These are phyloP conservation scores for Diplodia mutila DNA, from an alignment of 2,329 filamentous ascomycete genomes.

Conservation along the genomic window DNA sequence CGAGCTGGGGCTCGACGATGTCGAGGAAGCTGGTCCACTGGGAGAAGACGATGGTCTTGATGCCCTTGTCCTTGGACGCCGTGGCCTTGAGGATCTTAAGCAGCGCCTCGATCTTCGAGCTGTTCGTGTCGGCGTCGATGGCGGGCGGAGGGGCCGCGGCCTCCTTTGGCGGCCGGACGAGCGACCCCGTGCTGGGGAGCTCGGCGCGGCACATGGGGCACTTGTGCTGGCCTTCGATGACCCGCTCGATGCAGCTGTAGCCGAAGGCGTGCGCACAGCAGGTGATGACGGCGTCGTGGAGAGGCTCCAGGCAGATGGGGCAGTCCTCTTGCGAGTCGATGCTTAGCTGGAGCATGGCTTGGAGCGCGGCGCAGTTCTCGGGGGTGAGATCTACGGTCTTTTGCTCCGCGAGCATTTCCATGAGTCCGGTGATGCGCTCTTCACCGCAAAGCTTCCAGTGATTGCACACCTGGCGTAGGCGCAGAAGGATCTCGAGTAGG, in stretches of 20 bases:
- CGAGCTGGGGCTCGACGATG: slow-evolving; percentile 71
- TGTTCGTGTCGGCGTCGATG: slow-evolving; percentile 67
- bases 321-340: slow-evolving; percentile 85
- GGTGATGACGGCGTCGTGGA: slow-evolving; percentile 78
- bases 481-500: slow-evolving; percentile 79
- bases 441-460: slow-evolving; percentile 83
- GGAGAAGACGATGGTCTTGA: slow-evolving; percentile 74
- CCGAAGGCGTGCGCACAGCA: slow-evolving; percentile 84
- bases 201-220: slow-evolving; percentile 83
- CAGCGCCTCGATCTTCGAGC: slow-evolving; percentile 81
- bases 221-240: slow-evolving; percentile 74
- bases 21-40: slow-evolving; percentile 78
- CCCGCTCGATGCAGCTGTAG: slow-evolving; percentile 70
- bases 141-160: slow-evolving; percentile 36
- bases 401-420: slow-evolving; percentile 69
- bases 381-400: slow-evolving; percentile 70
- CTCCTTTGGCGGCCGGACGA: slow-evolving; percentile 67
- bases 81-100: slow-evolving; percentile 74
- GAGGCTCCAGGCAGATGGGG: slow-evolving; percentile 74
- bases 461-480: slow-evolving; percentile 78
- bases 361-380: slow-evolving; percentile 72
- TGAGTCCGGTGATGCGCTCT: slow-evolving; percentile 69
- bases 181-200: slow-evolving; percentile 57
- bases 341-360: slow-evolving; percentile 73
- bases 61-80: slow-evolving; percentile 60